Conservation (phyloP, 2,329 filamentous ascomycete genomes). For the Fusarium guadeloupense region DNA sequence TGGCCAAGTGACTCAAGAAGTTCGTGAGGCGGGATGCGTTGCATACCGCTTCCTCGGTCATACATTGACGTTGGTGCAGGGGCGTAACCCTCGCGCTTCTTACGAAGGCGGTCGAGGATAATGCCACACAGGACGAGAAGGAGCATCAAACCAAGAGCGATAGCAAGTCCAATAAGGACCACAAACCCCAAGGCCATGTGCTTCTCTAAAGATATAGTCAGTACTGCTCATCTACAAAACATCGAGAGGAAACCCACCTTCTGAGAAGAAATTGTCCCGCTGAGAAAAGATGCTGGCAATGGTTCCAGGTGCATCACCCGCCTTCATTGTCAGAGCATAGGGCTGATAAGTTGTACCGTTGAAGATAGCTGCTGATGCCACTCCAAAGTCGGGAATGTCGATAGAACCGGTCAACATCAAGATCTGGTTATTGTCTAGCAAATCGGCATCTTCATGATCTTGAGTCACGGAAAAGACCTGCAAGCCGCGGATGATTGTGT, state of each 20-base stretch:
- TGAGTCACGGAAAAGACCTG: conserved; percentile 80
- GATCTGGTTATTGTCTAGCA: conserved; percentile 73
- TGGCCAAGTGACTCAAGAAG: conserved; percentile 64
- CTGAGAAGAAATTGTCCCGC: conserved; percentile 78
- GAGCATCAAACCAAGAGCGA: conserved; percentile 80
- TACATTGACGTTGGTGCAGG: conserved; percentile 76
- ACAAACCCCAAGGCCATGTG: conserved; percentile 78
- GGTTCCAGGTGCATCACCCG: conserved; percentile 72
- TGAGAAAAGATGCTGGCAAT: conserved; percentile 86
- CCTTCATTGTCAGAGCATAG: conserved; percentile 79
- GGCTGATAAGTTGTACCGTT: conserved; percentile 83
- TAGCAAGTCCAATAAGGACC: conserved; percentile 82
- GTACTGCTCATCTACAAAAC: neutral
- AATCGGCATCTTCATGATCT: conserved; percentile 69
- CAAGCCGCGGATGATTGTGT: conserved; percentile 78
- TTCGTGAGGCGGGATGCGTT: conserved; percentile 69
- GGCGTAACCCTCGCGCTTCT: conserved; percentile 80
- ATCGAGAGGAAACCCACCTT: conserved; percentile 60
- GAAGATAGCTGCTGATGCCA: conserved; percentile 85
- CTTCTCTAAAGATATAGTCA: conserved; percentile 48
- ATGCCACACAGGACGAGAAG: conserved; percentile 80
- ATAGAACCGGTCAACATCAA: conserved; percentile 89
- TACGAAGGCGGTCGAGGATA: conserved; percentile 76
- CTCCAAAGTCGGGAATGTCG: conserved; percentile 77
- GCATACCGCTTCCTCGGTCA: conserved; percentile 67